These are phyloP conservation scores for Crucihimalaya himalaica DNA, from an alignment of 345 rosid species.

Conservation along the genomic window DNA sequence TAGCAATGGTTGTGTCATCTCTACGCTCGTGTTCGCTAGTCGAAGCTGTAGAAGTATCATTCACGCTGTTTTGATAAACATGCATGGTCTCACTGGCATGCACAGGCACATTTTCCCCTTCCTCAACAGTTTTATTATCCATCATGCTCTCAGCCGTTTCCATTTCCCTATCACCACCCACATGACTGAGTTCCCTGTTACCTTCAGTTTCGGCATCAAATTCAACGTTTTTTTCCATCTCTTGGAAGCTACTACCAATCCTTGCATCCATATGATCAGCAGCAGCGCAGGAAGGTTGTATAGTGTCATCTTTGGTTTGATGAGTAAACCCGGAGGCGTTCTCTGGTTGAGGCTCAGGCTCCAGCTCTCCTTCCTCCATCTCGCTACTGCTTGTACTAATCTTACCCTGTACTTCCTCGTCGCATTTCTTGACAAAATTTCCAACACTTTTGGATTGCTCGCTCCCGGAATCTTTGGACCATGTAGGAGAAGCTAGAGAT, in stretches of 20 bases:
- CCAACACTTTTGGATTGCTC: conserved; percentile 62
- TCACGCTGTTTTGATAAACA: conserved; percentile 38
- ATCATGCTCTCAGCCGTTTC: conserved; percentile 38
- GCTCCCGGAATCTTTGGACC: conserved; percentile 91
- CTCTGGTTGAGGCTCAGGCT: conserved; percentile 57
- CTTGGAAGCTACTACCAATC: conserved; percentile 17
- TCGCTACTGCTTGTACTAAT: conserved; percentile 67
- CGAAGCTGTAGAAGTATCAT: conserved; percentile 26
- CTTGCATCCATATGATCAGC: conserved; percentile 28
- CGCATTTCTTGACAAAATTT: conserved; percentile 49
- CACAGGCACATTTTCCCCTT: conserved; percentile 34
- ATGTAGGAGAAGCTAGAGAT: conserved; percentile 60
- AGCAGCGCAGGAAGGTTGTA: conserved; percentile 6
- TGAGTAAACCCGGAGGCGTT: conserved; percentile 9
- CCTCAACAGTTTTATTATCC: conserved; percentile 34
- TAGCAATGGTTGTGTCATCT: conserved; percentile 6
- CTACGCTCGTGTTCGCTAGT: conserved; percentile 24
- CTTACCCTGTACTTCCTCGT: conserved; percentile 45
- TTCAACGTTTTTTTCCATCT: not conserved
- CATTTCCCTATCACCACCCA: conserved; percentile 20
- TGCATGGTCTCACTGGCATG: conserved; percentile 41
- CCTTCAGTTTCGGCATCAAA: conserved; percentile 35
- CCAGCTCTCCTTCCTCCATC: conserved; percentile 99
- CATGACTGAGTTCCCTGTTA: conserved; percentile 29
- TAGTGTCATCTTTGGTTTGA: conserved; percentile 18